A percentile compares a stretch with the other conserved stretches of the same genome.
Conservation (phyloP, 495 filamentous ascomycete species). For the Staphylotrichum longicolle region DNA sequence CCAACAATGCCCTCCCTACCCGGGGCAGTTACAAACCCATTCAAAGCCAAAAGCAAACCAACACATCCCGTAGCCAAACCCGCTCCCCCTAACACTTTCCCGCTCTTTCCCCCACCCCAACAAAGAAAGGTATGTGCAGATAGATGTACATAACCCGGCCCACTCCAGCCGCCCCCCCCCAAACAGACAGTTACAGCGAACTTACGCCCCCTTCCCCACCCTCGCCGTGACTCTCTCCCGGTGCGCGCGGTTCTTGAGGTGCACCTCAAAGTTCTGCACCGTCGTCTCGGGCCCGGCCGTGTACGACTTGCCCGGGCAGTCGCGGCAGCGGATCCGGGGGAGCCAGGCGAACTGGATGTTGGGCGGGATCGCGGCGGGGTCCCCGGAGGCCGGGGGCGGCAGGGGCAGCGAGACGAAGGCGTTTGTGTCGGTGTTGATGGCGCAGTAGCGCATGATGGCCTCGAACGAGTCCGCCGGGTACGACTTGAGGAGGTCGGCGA, state of each 20-base stretch:
- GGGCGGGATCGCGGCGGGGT: constrained; percentile 42
- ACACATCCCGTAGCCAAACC: no score
- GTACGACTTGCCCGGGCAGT: constrained; percentile 92
- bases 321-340: constrained; percentile 82
- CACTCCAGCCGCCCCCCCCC: no score
- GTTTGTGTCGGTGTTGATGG: constrained; percentile 66
- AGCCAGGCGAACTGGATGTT: constrained; percentile 70
- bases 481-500: constrained; percentile 58
- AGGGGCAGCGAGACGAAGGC: constrained; percentile 49
- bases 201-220: not conserved
- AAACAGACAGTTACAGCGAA: no score
- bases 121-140: no score
- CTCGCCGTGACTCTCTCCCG: constrained; percentile 60
- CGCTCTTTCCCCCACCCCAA: not conserved
- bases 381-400: constrained; percentile 33
- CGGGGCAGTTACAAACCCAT: no score
- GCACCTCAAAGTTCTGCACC: constrained; percentile 85
- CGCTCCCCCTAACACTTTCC: not conserved
- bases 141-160: no score
- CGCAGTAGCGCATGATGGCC: constrained; percentile 79
- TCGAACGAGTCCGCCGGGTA: constrained; percentile 82
- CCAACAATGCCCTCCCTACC: no score
- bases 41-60: no score
- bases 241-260: constrained; percentile 78
- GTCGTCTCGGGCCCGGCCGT: constrained; percentile 80